Base-by-base conservation (phyloP, 2,329 filamentous ascomycete species). In the Scopulariopsis brevicaulis region DNA sequence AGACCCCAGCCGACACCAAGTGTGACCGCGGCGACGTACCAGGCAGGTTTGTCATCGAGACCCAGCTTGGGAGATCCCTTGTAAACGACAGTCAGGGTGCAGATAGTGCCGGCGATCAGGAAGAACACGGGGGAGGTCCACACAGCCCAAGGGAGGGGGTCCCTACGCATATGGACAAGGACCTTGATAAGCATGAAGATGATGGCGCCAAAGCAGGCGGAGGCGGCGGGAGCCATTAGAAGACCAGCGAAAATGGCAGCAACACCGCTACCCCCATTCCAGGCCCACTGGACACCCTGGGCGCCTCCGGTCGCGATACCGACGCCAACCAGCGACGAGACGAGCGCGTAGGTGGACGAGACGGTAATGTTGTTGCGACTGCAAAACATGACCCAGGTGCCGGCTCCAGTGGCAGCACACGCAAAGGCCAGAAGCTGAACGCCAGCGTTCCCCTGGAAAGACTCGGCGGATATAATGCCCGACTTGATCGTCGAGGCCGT, bases 401-500 rank as follows among this genome's bases (percentile, higher is more conserved):
- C 83, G 55, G 85, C 84, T 64, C 77, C 85, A 18, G 83, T 83
- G 0, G 83, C 75, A 25, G 83, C 82, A 61, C 81, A 85, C 35
- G 82, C 79, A 66, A 86, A 85, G 58, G 84, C 85, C 55, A 88
- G 77, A 71, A 88, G 80, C 72, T 87, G 84, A 22, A 87, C 84
- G 43, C 80, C 81, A 40, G 85, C 79, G 64, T 87, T 79, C 59
- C 71, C 75, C 1, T 72, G 64, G 73, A 88, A 88, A 59, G 83
- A 77, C 0, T 67, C 60, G 67, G 71, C 75, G 57, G 84, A 83
- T 61, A 88, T 87, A 67, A 88, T 88, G 50, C 84, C 84, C 74
- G 89, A 89, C 79, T 90, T 90, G 78, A 91, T 90, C 48, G 87
- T 91, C 48, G 84, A 82, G 60, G 87, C 86, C 2, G 85, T 89